Conservation (phyloP, 2,329 filamentous ascomycete species). For the Neophaeococcomyces aloes region DNA sequence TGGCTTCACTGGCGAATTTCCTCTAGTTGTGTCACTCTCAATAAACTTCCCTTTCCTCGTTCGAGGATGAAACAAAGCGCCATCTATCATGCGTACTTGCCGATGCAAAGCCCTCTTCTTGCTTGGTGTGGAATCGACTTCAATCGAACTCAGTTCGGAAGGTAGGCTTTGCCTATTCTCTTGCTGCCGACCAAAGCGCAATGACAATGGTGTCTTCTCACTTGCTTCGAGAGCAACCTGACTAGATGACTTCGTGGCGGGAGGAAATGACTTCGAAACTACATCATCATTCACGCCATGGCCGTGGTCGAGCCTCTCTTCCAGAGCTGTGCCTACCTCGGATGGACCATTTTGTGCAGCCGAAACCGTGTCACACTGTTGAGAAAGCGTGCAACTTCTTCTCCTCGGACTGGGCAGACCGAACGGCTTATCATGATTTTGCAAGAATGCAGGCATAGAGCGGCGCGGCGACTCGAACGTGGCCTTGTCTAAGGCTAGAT, state of each 20-base stretch:
- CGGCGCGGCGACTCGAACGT: neutral
- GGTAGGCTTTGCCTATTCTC: slow-evolving; percentile 4
- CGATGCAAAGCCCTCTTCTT: slow-evolving; percentile 14
- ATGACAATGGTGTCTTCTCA: neutral
- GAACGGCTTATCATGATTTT: neutral
- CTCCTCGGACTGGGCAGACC: neutral
- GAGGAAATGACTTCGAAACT: neutral
- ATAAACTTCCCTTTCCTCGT: slow-evolving; percentile 10
- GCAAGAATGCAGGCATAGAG: neutral
- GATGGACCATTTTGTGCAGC: neutral
- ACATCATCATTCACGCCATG: neutral
- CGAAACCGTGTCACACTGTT: no score
- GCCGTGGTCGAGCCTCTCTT: neutral
- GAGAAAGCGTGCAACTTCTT: neutral
- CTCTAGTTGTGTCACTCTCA: neutral
- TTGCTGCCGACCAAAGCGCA: neutral
- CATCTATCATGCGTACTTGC: slow-evolving; percentile 18
- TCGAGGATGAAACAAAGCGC: slow-evolving; percentile 11
- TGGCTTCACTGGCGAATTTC: slow-evolving; percentile 4
- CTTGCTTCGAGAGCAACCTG: neutral
- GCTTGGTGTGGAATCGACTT: slow-evolving; percentile 9
- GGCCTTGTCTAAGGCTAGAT: neutral
- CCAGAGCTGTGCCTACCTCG: no score
- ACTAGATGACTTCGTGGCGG: neutral
- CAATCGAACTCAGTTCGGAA: slow-evolving; percentile 7